Evolutionary conservation across 352 stramenopile species (phyloP).

Genomic region (Phytophthora cryptogea): DNA sequence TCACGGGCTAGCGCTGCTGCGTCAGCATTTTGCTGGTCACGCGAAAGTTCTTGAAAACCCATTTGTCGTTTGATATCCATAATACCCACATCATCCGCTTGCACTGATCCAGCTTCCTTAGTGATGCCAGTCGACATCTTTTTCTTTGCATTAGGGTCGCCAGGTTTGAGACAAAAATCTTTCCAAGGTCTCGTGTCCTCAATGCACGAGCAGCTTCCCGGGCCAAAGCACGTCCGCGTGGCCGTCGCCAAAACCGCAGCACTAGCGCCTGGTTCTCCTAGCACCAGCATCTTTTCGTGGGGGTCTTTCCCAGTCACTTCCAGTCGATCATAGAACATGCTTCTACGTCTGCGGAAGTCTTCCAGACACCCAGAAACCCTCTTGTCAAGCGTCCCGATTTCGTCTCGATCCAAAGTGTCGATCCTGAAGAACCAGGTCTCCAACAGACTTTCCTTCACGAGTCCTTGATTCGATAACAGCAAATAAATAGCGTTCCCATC

Average conservation of each 20-base stretch:
- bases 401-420: conserved; percentile 65
- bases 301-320: conserved; percentile 66
- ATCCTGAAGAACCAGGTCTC: conserved; percentile 60
- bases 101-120: not conserved
- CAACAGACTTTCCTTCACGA: conserved; percentile 45
- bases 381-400: conserved; percentile 59
- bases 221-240: conserved; percentile 48
- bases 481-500: conserved; percentile 69
- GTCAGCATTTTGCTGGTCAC: conserved; percentile 28
- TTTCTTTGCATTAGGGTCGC: conserved; percentile 12
- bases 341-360: conserved; percentile 42
- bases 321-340: conserved; percentile 48
- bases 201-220: conserved; percentile 46
- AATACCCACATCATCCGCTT: conserved; percentile 49
- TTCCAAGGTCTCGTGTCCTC: conserved; percentile 61
- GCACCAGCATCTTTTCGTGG: conserved; percentile 46
- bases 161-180: conserved; percentile 42
- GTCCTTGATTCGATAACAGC: conserved; percentile 41
- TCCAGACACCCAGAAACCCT: conserved; percentile 47
- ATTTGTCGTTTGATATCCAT: conserved; percentile 70
- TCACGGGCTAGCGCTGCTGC: conserved; percentile 20
- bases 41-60: conserved; percentile 46
- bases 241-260: conserved; percentile 20
- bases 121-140: not conserved
- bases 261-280: conserved; percentile 17